A percentile compares a stretch with the other conserved stretches of the same genome.
phyloP scores from a whole-genome alignment of 768 basidiomycete species.

The Mycena vulgaris region DNA sequence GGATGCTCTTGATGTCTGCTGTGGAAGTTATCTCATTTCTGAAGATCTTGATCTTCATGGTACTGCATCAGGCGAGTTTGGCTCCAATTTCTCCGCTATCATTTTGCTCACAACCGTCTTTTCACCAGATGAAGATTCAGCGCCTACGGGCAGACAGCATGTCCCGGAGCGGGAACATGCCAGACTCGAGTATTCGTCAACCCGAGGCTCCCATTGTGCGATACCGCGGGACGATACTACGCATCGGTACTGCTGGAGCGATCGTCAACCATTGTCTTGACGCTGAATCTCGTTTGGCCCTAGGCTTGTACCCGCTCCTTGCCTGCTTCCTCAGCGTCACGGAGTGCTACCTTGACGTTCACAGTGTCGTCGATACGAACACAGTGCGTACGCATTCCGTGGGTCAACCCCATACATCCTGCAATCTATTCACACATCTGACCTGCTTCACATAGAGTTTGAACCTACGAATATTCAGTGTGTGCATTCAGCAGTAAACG shows the following conservation, averaged over 20 bases:
- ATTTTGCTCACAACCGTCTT: too few species aligned
- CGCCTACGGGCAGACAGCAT: background rate
- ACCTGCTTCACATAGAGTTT: background rate
- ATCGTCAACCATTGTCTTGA: background rate
- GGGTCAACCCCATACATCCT: background rate
- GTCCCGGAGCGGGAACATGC: too few species aligned
- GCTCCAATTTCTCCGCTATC: too few species aligned
- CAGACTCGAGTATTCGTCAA: too few species aligned
- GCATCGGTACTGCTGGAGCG: background rate
- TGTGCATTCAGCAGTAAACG: background rate
- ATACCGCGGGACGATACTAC: background rate
- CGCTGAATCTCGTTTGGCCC: too few species aligned
- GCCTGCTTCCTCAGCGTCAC: constrained; percentile 11
- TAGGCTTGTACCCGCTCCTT: constrained; percentile 2
- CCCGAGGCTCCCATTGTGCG: constrained; percentile 1
- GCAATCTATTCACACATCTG: background rate
- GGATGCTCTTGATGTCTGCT: background rate
- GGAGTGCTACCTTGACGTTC: background rate
- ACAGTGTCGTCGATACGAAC: too few species aligned
- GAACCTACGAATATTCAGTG: background rate
- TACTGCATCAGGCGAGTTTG: background rate
- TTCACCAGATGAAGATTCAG: background rate
- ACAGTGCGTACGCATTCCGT: background rate
- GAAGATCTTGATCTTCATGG: background rate
- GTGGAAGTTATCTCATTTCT: background rate